A percentile compares a stretch with the other conserved stretches of the same genome.
Conservation (phyloP, 2,329 filamentous ascomycete genomes). For the Trichocomaceae sp. region DNA sequence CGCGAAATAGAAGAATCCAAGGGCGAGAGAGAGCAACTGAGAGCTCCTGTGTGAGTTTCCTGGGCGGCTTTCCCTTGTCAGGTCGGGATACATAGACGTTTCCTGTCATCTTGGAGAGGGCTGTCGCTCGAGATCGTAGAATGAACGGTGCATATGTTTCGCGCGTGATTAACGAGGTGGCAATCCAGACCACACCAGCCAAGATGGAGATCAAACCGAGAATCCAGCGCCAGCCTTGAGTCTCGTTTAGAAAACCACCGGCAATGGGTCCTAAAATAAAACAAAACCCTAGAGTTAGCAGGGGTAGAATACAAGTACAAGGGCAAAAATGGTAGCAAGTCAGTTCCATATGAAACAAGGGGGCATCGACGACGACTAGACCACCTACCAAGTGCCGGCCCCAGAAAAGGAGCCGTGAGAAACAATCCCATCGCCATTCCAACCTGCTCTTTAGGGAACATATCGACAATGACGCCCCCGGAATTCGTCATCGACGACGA, state of each 20-base stretch:
- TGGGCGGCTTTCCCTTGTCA: background rate
- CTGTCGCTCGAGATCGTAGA: background rate
- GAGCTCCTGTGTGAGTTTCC: background rate
- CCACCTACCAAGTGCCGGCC: too few species aligned
- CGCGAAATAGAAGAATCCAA: conserved; percentile 18
- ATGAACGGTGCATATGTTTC: background rate
- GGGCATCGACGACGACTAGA: too few species aligned
- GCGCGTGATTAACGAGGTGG: background rate
- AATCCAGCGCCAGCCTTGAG: background rate
- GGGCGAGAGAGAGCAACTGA: conserved; percentile 10
- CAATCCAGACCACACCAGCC: background rate
- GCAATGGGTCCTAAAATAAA: background rate
- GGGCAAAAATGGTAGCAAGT: background rate
- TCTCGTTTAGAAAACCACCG: background rate
- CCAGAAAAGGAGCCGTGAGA: background rate
- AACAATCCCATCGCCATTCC: background rate
- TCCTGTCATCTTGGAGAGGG: background rate
- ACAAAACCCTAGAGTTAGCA: too few species aligned
- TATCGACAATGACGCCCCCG: conserved; percentile 60
- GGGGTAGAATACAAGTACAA: too few species aligned
- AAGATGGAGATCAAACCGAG: background rate
- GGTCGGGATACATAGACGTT: background rate
- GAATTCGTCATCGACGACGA: conserved; percentile 58
- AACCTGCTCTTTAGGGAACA: conserved; percentile 29
- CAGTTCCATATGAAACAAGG: background rate